A percentile compares a stretch with the other conserved stretches of the same genome.
These are phyloP conservation scores for Yamadazyma atmosphaerica DNA, from an alignment of 1,139 yeast genomes.

Conservation along the genomic window DNA sequence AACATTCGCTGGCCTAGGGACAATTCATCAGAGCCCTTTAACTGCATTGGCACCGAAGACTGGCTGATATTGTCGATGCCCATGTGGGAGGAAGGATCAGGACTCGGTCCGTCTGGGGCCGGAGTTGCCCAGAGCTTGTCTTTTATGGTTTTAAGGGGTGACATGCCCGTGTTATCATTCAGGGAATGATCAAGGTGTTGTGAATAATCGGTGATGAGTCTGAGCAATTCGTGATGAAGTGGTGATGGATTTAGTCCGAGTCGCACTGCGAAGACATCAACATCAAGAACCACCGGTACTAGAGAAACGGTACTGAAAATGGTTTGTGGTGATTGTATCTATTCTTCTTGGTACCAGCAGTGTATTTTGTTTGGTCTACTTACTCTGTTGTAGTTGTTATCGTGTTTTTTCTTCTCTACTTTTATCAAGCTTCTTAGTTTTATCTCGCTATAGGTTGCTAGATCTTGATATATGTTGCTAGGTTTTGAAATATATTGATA, in stretches of 20 bases:
- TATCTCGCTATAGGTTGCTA: too few species aligned
- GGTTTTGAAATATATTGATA: too few species aligned
- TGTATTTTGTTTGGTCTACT: too few species aligned
- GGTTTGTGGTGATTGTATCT: too few species aligned
- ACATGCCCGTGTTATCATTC: background rate
- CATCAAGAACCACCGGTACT: too few species aligned
- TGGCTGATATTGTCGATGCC: too few species aligned
- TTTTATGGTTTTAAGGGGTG: background rate
- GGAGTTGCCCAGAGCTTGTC: background rate
- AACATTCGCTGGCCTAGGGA: conserved; percentile 69
- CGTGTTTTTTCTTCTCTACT: too few species aligned
- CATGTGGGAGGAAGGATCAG: background rate
- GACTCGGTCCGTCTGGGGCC: background rate
- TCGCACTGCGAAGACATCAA: background rate
- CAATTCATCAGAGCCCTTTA: conserved; percentile 5
- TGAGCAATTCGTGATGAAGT: background rate
- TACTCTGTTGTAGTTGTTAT: too few species aligned
- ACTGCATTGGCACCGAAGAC: background rate
- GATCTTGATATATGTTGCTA: too few species aligned
- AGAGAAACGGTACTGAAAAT: too few species aligned
- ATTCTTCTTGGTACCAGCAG: too few species aligned
- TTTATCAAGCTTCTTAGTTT: too few species aligned
- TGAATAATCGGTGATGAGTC: background rate
- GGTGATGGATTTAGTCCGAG: background rate
- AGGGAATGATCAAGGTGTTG: background rate